Percentiles rank a stretch among this genome's conserved stretches.
Evolutionary conservation across 345 rosid species (phyloP).

Genomic region (Eucalyptus tenuipes): DNA sequence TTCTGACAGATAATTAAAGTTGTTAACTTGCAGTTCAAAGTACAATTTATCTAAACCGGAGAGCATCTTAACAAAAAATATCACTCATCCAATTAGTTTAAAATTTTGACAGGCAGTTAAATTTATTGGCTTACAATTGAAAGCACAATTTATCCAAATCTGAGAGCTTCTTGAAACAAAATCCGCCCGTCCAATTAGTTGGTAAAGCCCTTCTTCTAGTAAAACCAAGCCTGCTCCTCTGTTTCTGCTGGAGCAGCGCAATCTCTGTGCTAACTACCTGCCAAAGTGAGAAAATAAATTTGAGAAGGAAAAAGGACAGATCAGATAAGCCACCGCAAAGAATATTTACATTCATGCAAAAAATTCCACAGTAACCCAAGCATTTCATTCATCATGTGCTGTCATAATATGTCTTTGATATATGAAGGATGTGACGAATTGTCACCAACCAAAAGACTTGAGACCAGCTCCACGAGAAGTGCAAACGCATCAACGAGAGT

Average conservation of each 20-base stretch:
- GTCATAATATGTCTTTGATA: neutral
- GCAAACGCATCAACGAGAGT: neutral
- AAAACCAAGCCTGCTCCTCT: neutral
- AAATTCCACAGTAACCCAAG: neutral
- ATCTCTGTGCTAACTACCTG: neutral
- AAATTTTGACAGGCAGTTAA: neutral
- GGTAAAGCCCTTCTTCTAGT: neutral
- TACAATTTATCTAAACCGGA: neutral
- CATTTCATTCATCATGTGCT: neutral
- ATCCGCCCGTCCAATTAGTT: neutral
- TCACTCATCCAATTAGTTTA: neutral
- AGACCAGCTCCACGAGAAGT: neutral
- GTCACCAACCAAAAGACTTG: neutral
- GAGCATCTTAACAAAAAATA: neutral
- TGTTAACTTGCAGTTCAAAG: neutral
- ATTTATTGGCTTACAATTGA: neutral
- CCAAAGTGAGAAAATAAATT: neutral
- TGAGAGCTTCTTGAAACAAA: neutral
- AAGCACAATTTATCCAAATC: neutral
- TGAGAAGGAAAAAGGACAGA: neutral
- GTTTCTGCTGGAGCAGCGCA: neutral
- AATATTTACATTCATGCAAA: neutral
- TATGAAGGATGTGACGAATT: neutral
- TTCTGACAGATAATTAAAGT: neutral
- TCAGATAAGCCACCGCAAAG: neutral